Conservation (phyloP, 23 red algal genomes). For the Gracilariopsis chorda region DNA sequence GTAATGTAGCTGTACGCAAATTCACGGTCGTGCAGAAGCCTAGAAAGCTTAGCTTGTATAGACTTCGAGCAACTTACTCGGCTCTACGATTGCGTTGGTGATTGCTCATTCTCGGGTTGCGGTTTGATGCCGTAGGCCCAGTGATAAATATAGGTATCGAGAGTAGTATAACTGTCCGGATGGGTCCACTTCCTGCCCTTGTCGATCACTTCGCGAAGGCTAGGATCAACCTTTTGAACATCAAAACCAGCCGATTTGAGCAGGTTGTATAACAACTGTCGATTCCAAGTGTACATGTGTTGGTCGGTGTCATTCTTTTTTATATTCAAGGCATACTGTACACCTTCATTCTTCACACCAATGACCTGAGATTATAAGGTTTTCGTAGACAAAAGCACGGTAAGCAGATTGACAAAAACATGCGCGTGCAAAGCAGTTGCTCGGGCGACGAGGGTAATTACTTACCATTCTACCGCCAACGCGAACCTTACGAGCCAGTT, state of each 20-base stretch:
- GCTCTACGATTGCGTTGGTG: too few species aligned
- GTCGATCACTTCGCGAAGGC: background rate
- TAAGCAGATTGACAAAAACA: too few species aligned
- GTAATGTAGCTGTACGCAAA: too few species aligned
- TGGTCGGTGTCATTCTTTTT: background rate
- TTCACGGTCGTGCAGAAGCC: too few species aligned
- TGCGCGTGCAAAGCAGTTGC: too few species aligned
- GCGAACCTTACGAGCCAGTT: constrained; percentile 16
- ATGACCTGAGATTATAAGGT: background rate
- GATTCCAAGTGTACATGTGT: constrained; percentile 45
- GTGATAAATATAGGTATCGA: background rate
- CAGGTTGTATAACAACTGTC: constrained; percentile 27
- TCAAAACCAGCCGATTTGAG: constrained; percentile 17
- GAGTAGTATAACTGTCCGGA: background rate
- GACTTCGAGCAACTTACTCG: too few species aligned
- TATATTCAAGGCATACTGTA: background rate
- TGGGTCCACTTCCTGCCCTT: background rate
- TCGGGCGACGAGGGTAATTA: too few species aligned
- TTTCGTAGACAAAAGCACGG: background rate
- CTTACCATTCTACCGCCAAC: constrained; percentile 13
- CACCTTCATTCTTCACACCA: constrained; percentile 53
- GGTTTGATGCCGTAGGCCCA: background rate
- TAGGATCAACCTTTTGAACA: constrained; percentile 7
- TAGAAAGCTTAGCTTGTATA: too few species aligned
- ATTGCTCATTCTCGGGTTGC: too few species aligned